These are phyloP conservation scores for Solanum clarkiae DNA, from an alignment of 257 asterid species.

Conservation along the genomic window DNA sequence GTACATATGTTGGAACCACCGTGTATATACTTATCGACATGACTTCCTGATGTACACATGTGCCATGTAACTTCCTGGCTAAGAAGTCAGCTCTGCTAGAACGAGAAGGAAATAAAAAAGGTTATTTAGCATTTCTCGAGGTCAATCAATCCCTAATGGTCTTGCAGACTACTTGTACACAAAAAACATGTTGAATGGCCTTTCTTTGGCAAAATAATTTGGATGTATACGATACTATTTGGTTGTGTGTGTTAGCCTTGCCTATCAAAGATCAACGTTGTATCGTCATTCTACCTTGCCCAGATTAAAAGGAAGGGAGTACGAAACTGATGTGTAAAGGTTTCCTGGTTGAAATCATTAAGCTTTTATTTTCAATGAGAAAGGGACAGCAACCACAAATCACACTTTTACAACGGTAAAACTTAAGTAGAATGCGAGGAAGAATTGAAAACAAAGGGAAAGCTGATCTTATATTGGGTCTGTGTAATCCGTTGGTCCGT, in stretches of 20 bases:
- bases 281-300: not conserved
- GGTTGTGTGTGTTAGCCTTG: not conserved
- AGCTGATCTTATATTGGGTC: not conserved
- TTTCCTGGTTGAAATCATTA: not conserved
- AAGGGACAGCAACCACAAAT: not conserved
- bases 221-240: not conserved
- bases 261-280: not conserved
- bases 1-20: not conserved
- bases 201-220: not conserved
- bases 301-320: not conserved
- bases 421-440: not conserved
- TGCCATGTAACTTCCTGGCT: not conserved
- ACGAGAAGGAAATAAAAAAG: not conserved
- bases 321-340: not conserved
- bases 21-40: not conserved
- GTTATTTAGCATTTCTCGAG: not conserved
- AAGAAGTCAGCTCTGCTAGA: not conserved
- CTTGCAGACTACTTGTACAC: not conserved
- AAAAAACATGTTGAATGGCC: not conserved
- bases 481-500: conserved; percentile 33
- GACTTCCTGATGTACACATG: conserved; percentile 3
- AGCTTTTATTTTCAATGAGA: not conserved
- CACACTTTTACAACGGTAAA: not conserved
- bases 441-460: not conserved
- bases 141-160: not conserved